A percentile compares a stretch with the other conserved stretches of the same genome.
Conservation (phyloP, 257 asterid species). For the Galeopsis tetrahit region DNA sequence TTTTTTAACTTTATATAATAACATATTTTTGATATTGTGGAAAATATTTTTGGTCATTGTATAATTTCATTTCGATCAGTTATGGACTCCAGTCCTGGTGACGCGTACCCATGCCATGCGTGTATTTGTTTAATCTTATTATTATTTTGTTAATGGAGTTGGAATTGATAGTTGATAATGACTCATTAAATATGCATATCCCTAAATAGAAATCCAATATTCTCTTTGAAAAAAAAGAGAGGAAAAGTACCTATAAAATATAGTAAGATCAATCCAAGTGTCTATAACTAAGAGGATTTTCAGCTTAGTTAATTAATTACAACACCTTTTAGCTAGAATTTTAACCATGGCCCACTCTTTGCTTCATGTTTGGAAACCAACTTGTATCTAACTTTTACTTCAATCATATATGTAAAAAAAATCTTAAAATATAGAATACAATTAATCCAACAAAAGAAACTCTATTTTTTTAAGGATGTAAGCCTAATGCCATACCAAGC, state of each 20-base stretch:
- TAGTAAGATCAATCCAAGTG: conserved; percentile 1
- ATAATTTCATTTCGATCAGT: no score
- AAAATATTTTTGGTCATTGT: no score
- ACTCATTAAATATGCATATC: background rate
- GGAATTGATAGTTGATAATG: no score
- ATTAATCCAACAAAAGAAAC: background rate
- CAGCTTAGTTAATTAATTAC: background rate
- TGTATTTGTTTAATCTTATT: no score
- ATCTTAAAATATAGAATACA: background rate
- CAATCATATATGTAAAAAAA: no score
- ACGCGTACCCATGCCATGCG: no score
- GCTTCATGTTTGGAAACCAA: conserved; percentile 26
- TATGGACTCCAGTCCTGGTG: no score
- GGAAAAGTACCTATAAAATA: conserved; percentile 19
- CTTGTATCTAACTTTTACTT: background rate
- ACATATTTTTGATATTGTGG: no score
- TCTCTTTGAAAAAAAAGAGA: background rate
- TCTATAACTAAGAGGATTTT: background rate
- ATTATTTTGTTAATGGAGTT: no score
- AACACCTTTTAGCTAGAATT: background rate
- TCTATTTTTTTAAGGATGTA: no score
- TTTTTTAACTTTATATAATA: no score
- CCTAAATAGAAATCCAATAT: background rate
- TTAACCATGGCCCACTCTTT: conserved; percentile 23
- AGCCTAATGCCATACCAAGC: no score